Evolutionary conservation across 208 protist species (phyloP).

Genomic region (Porcisia hertigi): DNA sequence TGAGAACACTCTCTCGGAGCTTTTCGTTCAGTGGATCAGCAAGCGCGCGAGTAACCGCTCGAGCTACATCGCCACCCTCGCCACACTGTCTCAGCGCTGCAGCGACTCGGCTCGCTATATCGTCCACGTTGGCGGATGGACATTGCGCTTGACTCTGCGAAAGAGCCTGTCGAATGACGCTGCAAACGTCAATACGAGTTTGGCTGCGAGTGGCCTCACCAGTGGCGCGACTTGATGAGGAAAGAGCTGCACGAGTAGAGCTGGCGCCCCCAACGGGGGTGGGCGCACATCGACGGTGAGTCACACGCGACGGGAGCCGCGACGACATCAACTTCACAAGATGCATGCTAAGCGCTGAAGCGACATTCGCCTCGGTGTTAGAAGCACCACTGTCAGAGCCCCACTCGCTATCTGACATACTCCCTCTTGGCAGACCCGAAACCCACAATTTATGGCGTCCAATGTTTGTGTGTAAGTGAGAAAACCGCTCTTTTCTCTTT

Average conservation of each 20-base stretch:
- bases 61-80: constrained; percentile 36
- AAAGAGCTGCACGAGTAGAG: background rate
- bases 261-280: background rate
- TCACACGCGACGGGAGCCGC: constrained; percentile 12
- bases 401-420: constrained; percentile 26
- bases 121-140: constrained; percentile 6
- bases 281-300: constrained; percentile 6
- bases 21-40: constrained; percentile 52
- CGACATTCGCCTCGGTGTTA: background rate
- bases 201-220: constrained; percentile 7
- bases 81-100: constrained; percentile 21
- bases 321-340: constrained; percentile 13
- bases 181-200: constrained; percentile 13
- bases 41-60: constrained; percentile 44
- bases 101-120: constrained; percentile 28
- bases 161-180: constrained; percentile 24
- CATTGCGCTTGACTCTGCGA: background rate
- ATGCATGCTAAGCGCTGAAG: constrained; percentile 13
- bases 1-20: constrained; percentile 39
- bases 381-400: constrained; percentile 9
- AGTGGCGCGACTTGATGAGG: background rate
- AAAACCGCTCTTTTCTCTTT: background rate
- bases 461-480: background rate
- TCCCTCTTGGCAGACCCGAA: background rate
- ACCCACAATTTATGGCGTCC: background rate